These are phyloP conservation scores for Colletotrichum sp. DNA, from an alignment of 2,329 filamentous ascomycete species.

Conservation along the genomic window DNA sequence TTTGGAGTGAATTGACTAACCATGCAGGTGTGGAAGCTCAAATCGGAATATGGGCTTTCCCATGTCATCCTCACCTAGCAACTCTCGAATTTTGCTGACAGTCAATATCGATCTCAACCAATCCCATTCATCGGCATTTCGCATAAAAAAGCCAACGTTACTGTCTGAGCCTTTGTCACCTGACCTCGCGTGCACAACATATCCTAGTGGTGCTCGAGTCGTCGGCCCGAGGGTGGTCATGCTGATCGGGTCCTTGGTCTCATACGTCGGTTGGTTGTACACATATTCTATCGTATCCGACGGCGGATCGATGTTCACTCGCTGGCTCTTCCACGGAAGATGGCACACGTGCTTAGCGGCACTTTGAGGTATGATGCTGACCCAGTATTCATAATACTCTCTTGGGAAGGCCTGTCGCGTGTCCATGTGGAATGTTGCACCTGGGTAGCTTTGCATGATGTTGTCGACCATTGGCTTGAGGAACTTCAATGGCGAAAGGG, in stretches of 20 bases:
- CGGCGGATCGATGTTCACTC: slow-evolving; percentile 24
- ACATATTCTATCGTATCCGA: slow-evolving; percentile 26
- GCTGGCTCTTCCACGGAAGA: slow-evolving; percentile 25
- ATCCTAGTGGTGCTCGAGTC: slow-evolving; percentile 31
- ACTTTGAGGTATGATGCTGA: slow-evolving; percentile 27
- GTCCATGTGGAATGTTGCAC: slow-evolving; percentile 43
- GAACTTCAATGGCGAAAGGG: slow-evolving; percentile 39
- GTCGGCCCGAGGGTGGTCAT: slow-evolving; percentile 30
- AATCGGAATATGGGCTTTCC: slow-evolving; percentile 46
- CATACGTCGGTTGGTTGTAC: slow-evolving; percentile 27
- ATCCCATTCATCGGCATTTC: slow-evolving; percentile 24
- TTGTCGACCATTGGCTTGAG: slow-evolving; percentile 42
- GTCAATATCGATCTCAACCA: slow-evolving; percentile 44
- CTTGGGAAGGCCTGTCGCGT: slow-evolving; percentile 31
- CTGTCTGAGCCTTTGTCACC: slow-evolving; percentile 49
- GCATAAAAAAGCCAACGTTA: slow-evolving; percentile 28
- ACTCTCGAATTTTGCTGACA: slow-evolving; percentile 37
- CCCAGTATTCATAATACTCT: slow-evolving; percentile 26
- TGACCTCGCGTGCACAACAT: slow-evolving; percentile 34
- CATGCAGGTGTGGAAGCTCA: slow-evolving; percentile 39
- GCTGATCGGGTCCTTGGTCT: slow-evolving; percentile 29
- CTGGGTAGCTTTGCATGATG: slow-evolving; percentile 48
- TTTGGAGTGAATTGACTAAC: not conserved
- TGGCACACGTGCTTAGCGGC: slow-evolving; percentile 25
- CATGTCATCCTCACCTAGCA: slow-evolving; percentile 42